These are phyloP conservation scores for Cinchona pubescens DNA, from an alignment of 257 asterid genomes.

Conservation along the genomic window DNA sequence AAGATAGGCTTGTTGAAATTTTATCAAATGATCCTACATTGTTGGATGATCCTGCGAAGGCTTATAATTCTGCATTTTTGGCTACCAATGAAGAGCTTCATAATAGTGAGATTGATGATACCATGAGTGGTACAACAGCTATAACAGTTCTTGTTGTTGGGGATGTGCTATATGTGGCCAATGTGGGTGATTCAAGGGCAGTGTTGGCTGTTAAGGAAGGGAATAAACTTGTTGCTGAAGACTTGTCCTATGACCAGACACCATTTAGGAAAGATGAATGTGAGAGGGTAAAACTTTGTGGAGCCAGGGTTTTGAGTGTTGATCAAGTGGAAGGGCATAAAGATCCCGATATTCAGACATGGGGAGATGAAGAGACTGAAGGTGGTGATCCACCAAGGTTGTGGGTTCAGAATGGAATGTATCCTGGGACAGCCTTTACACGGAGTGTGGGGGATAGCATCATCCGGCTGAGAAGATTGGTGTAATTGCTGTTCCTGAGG, in stretches of 20 bases:
- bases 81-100: slow-evolving; percentile 81
- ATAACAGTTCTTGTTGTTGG: slow-evolving; percentile 72
- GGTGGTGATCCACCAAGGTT: slow-evolving; percentile 95
- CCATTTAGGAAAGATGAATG: slow-evolving; percentile 95
- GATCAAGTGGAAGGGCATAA: slow-evolving; percentile 94
- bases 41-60: slow-evolving; percentile 79
- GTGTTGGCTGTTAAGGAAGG: slow-evolving; percentile 83
- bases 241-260: slow-evolving; percentile 79
- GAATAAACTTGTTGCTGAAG: slow-evolving; percentile 53
- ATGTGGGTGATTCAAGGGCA: slow-evolving; percentile 92
- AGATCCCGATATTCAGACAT: slow-evolving; percentile 79
- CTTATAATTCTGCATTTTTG: slow-evolving; percentile 63
- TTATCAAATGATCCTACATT: slow-evolving; percentile 52
- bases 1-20: slow-evolving; percentile 69
- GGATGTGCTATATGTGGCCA: slow-evolving; percentile 77
- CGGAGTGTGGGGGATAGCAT: slow-evolving; percentile 84
- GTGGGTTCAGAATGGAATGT: slow-evolving; percentile 92
- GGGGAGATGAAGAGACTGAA: slow-evolving; percentile 91
- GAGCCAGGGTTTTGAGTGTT: slow-evolving; percentile 89
- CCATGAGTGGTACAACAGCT: slow-evolving; percentile 98
- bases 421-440: slow-evolving; percentile 96
- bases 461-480: slow-evolving; percentile 90
- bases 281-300: slow-evolving; percentile 82
- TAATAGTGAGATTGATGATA: slow-evolving; percentile 66
- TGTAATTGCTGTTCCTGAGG: slow-evolving; percentile 83